Evolutionary conservation across 129 eudicot species (phyloP).

Genomic region (Flaveria brownii): DNA sequence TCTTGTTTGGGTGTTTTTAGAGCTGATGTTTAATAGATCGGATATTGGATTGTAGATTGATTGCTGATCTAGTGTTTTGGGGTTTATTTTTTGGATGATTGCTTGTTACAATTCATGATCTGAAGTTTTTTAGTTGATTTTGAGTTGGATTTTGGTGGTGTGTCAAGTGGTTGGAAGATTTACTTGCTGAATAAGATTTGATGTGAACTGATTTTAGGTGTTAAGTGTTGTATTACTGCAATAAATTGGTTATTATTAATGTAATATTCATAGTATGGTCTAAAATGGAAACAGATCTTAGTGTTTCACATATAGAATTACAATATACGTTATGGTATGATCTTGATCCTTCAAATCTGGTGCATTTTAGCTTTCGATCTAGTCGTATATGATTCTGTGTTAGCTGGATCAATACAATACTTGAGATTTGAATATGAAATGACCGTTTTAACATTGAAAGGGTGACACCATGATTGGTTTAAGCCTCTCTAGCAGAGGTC

Average conservation of each 20-base stretch:
- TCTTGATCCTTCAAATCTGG: neutral
- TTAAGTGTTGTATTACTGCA: neutral
- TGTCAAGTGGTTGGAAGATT: neutral
- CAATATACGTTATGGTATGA: neutral
- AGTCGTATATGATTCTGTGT: neutral
- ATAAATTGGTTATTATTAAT: neutral
- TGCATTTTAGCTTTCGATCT: constrained; percentile 12
- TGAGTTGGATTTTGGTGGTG: neutral
- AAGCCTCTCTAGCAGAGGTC: neutral
- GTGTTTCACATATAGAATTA: neutral
- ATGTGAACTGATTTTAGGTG: neutral
- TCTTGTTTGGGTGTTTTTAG: neutral
- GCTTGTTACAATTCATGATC: neutral
- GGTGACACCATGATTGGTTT: neutral
- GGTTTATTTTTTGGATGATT: neutral
- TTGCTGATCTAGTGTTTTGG: constrained; percentile 9
- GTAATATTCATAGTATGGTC: neutral
- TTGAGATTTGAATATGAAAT: neutral
- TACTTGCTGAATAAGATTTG: neutral
- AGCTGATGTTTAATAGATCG: neutral
- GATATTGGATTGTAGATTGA: neutral
- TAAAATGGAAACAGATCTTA: neutral
- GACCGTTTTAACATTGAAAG: neutral
- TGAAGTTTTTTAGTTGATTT: neutral
- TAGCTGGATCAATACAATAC: neutral